phyloP scores from a whole-genome alignment of 1,284 basidiomycete genomes.

The Austroboletus niveus region DNA sequence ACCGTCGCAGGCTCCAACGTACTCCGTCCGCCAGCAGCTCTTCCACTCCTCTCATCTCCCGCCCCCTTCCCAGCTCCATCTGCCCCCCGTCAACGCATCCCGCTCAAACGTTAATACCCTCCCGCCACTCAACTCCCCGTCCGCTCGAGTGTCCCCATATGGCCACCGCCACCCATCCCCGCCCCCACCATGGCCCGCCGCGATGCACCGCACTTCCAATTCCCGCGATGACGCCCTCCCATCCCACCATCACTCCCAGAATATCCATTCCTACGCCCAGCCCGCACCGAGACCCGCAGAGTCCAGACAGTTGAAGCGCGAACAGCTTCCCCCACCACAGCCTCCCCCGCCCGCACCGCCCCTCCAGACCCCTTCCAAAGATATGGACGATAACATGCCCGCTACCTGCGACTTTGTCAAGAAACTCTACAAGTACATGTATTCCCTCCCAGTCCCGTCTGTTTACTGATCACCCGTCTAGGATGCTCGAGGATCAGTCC shows the following conservation, averaged over 20 bases:
- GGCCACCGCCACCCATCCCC: conserved; percentile 28
- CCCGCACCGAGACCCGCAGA: conserved; percentile 14
- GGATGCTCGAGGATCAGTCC: conserved; percentile 84
- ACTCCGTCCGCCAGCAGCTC: conserved; percentile 30
- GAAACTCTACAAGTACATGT: conserved; percentile 82
- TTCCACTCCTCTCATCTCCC: conserved; percentile 43
- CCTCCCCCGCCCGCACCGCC: conserved; percentile 20
- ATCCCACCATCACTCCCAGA: conserved; percentile 18
- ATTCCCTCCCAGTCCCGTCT: neutral
- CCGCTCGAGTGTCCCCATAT: conserved; percentile 24
- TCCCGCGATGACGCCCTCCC: conserved; percentile 38
- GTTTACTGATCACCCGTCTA: conserved; percentile 29
- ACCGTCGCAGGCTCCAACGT: conserved; percentile 23
- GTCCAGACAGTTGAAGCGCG: conserved; percentile 30
- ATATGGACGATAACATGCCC: conserved; percentile 61
- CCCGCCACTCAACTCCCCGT: conserved; percentile 34
- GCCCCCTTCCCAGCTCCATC: conserved; percentile 44
- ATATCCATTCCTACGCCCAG: conserved; percentile 20
- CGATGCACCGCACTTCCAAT: conserved; percentile 35
- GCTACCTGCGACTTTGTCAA: conserved; percentile 90
- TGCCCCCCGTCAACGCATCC: conserved; percentile 35
- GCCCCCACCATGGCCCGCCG: conserved; percentile 21
- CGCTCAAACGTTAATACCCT: conserved; percentile 39
- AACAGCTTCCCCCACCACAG: conserved; percentile 24
- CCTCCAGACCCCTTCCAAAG: conserved; percentile 19